Base-by-base conservation (phyloP, 768 basidiomycete species). In the Nidularia sp. region DNA sequence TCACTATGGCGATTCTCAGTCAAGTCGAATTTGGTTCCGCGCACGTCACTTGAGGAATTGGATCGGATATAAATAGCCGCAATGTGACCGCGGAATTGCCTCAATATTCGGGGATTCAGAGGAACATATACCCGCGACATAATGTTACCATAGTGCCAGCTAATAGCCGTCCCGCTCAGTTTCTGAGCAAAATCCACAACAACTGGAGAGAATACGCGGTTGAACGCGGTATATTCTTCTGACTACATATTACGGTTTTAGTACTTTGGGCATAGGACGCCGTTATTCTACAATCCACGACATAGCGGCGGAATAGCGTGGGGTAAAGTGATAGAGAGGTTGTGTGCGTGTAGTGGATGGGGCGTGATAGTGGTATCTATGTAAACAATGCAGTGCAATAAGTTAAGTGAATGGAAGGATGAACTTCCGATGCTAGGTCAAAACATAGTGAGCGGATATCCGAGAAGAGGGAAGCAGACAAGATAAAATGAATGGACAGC, bases 341-440 rank as follows among this genome's bases (percentile, higher is more conserved):
- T 50, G 46, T 55, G 57, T 55, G 25, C 25, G 25, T 29, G 25
- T 55, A 52, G 55, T 55, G 60, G 60, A 55, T 55, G 60, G 67
- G 62, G 56, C 25, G 25, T 29, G 25, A 29, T 4, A 29, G 58
- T 71, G 71, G 71, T 73, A 70, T 78, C 72, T 77, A 75, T 62
- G 62, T 55, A 66, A 63, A 69, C 64, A 57, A 66, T 71, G 66
- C 4, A 29, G 25, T 29, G 25, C 60, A 63, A 70, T 62, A 73
- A 62, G 62, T 69, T 63, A 73, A 75, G 74, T 77, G 68, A 71
- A 70, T 63, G 87, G 88, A 93, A 93, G 90, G 90, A 93, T 93
- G 90, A 93, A 90, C 90, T 93, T 92, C 90, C 90, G 60, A 83
- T 86, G 81, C 79, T 60, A 72, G 60, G 25, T 29, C 49, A 66